Percentiles rank a stretch among this genome's conserved stretches.
Conservation (phyloP, 352 stramenopile species). For the Pythium chondricola region DNA sequence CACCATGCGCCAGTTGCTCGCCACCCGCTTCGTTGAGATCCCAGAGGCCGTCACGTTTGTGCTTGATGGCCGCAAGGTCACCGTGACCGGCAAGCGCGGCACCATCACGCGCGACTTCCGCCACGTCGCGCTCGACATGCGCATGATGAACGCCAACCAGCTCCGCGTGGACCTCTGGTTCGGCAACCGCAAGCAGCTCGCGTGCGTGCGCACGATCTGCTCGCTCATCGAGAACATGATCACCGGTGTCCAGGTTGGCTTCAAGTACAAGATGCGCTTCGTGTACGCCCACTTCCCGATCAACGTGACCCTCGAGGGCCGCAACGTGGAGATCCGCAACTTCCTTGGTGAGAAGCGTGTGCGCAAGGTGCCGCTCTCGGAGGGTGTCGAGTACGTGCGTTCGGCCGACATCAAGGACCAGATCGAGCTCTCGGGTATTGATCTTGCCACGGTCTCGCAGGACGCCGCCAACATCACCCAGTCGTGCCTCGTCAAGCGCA, state of each 20-base stretch:
- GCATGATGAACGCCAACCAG: slow-evolving; percentile 86
- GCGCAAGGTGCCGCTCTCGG: slow-evolving; percentile 90
- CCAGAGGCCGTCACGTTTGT: slow-evolving; percentile 92
- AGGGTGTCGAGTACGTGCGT: slow-evolving; percentile 93
- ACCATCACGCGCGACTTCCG: slow-evolving; percentile 95
- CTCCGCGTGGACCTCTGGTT: slow-evolving; percentile 98
- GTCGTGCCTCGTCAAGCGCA: slow-evolving; percentile 77
- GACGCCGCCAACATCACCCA: slow-evolving; percentile 83
- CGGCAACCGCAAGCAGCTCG: slow-evolving; percentile 97
- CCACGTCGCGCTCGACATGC: slow-evolving; percentile 96
- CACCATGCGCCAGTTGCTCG: slow-evolving; percentile 87
- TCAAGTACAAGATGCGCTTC: slow-evolving; percentile 99
- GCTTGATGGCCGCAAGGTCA: slow-evolving; percentile 93
- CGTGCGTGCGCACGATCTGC: slow-evolving; percentile 97
- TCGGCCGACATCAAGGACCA: slow-evolving; percentile 98
- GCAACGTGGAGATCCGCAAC: slow-evolving; percentile 98
- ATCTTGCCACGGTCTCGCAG: slow-evolving; percentile 96
- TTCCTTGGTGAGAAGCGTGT: slow-evolving; percentile 99
- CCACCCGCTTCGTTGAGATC: slow-evolving; percentile 91
- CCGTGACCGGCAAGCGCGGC: slow-evolving; percentile 94
- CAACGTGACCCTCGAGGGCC: slow-evolving; percentile 95
- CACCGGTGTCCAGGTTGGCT: slow-evolving; percentile 96
- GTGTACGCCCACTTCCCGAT: slow-evolving; percentile 99
- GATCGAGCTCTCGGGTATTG: slow-evolving; percentile 97
- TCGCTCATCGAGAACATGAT: slow-evolving; percentile 99